Conservation (phyloP, 192 early-diverging fungal genomes). For the Linnemannia zychae region DNA sequence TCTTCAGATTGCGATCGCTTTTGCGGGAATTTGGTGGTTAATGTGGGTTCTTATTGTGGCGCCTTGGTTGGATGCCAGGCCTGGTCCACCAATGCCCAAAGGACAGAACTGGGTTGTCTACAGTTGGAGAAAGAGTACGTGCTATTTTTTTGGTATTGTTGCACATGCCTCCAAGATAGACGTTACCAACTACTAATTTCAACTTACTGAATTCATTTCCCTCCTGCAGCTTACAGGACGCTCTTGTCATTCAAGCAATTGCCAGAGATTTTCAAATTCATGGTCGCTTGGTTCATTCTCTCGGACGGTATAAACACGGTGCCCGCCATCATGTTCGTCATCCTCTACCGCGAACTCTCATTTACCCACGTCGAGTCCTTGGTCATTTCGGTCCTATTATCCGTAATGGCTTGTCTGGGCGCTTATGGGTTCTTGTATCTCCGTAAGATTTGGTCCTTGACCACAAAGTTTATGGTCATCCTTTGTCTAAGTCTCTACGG, state of each 20-base stretch:
- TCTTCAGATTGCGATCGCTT: slow-evolving; percentile 47
- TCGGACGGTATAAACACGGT: slow-evolving; percentile 71
- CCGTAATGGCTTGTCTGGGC: slow-evolving; percentile 63
- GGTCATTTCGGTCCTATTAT: slow-evolving; percentile 62
- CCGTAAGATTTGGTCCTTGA: slow-evolving; percentile 55
- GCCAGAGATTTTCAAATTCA: slow-evolving; percentile 63
- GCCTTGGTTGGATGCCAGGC: slow-evolving; percentile 38
- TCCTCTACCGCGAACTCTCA: slow-evolving; percentile 65
- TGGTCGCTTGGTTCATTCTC: slow-evolving; percentile 75
- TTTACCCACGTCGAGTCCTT: slow-evolving; percentile 61
- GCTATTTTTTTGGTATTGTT: too few relatives aligned
- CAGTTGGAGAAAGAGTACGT: slow-evolving; percentile 36
- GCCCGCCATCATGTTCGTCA: slow-evolving; percentile 65
- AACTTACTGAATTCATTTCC: not conserved
- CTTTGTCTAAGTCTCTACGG: slow-evolving; percentile 53
- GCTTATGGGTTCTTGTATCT: slow-evolving; percentile 63
- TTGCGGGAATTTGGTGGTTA: slow-evolving; percentile 62
- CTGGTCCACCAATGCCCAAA: slow-evolving; percentile 57
- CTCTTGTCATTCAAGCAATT: slow-evolving; percentile 60
- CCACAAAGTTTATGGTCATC: slow-evolving; percentile 63
- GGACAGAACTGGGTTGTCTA: slow-evolving; percentile 53
- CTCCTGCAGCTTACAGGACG: slow-evolving; percentile 44
- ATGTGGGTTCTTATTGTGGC: slow-evolving; percentile 43
- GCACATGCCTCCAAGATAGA: too few relatives aligned
- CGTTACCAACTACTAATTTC: not conserved